phyloP scores from a whole-genome alignment of 345 rosid genomes.

The Linum usitatissimum region DNA sequence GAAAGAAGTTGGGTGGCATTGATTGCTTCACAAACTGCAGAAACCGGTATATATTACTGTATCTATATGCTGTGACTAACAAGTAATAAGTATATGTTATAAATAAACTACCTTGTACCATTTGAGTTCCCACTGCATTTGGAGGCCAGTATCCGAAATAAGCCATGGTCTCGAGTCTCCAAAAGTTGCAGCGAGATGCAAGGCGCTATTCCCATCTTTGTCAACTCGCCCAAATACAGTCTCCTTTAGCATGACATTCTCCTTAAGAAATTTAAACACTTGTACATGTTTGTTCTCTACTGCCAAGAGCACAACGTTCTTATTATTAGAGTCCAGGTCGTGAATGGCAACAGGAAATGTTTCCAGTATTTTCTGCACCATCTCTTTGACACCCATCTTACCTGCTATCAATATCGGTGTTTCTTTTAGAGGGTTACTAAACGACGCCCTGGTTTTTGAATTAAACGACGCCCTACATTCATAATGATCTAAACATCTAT shows the following conservation, averaged over 20 bases:
- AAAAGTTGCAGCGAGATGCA: slow-evolving; percentile 41
- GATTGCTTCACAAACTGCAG: slow-evolving; percentile 25
- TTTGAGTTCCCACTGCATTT: slow-evolving; percentile 60
- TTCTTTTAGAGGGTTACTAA: no score
- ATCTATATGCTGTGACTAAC: no score
- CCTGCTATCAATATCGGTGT: slow-evolving; percentile 24
- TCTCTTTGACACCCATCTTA: slow-evolving; percentile 22
- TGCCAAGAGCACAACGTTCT: slow-evolving; percentile 33
- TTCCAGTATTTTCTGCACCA: slow-evolving; percentile 23
- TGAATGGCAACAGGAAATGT: slow-evolving; percentile 19
- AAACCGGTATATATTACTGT: not conserved
- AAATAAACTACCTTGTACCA: slow-evolving; percentile 66
- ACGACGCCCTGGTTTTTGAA: no score
- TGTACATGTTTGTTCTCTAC: slow-evolving; percentile 43
- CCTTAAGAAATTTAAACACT: slow-evolving; percentile 21
- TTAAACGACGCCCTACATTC: no score
- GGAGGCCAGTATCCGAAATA: slow-evolving; percentile 41
- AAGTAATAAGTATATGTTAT: no score
- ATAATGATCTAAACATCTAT: no score
- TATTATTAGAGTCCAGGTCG: slow-evolving; percentile 19
- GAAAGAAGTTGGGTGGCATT: slow-evolving; percentile 14
- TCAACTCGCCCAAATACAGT: slow-evolving; percentile 32
- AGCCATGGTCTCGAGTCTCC: slow-evolving; percentile 40
- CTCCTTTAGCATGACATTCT: slow-evolving; percentile 15
- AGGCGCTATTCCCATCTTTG: slow-evolving; percentile 33